Evolutionary conservation across 192 early-diverging fungal genomes (phyloP), one percentile per base, ranked within the genome.

Genomic region (Coemansia sp.): DNA sequence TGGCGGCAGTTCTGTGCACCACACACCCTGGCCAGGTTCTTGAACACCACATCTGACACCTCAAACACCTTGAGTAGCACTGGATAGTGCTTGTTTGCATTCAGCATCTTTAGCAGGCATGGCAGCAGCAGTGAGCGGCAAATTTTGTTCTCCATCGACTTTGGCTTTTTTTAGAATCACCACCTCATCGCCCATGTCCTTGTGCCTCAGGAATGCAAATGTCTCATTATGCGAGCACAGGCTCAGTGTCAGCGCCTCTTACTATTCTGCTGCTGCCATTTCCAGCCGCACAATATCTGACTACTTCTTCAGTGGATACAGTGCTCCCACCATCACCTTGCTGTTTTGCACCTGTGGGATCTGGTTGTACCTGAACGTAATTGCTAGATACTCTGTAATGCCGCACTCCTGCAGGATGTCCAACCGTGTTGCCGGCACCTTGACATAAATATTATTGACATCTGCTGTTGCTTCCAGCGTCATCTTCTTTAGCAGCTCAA

Each of bases 211-310:
- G 81, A 82, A 89, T 29, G 84, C 83, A 69, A 95, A 99, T 85
- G 94, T 98, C 69, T 99, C 95, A 59, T 97, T 91, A 58, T 95
- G 92, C 46, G 95, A 97, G 82, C 97, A 99, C 86, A 98, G 84
- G 45, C 89, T 96, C 64, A 99, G 84, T 6, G 95, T 89, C 57
- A 94, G 81, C 24, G 91, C 94, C 72, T 99, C 97, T 29, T 89
- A 95, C 83, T 88, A 99, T 23, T 95, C 95, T 49, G 92, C 73
- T 54, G 91, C 80, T 4, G 97, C 95, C 53, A 92, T 66, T 71
- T 98, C 95, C 38, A 83, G 69, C 52, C 95, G 85, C 47, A 94
- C 82, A 69, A 83, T 62, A 64, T 99, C 97, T 18, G 88, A 84
- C 58, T 98, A 73, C 81, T 96, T 98, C 83, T 96, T 98, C 43